Conservation (phyloP, 176 grass and related monocot genomes). For the Aegilops longissima region DNA sequence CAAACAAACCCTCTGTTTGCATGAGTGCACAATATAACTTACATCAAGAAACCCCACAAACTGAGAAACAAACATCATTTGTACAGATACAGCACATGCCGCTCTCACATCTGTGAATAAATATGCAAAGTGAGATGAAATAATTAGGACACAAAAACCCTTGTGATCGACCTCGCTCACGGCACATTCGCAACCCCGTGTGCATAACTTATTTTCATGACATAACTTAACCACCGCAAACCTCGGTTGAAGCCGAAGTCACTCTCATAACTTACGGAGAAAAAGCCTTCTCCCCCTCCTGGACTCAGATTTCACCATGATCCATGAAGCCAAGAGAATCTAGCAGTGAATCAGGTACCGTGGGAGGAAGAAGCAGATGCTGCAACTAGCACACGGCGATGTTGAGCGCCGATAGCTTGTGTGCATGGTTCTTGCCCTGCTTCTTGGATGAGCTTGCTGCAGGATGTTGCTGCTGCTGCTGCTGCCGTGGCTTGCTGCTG, state of each 20-base stretch:
- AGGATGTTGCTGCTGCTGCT: neutral
- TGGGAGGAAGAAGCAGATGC: neutral
- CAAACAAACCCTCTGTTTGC: conserved; percentile 20
- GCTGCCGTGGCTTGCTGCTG: conserved; percentile 27
- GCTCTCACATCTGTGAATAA: conserved; percentile 27
- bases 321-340: neutral
- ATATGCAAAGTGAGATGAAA: conserved; percentile 24
- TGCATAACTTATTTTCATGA: conserved; percentile 2
- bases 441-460: conserved; percentile 28
- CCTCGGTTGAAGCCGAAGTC: conserved; percentile 18
- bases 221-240: conserved; percentile 40
- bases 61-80: conserved; percentile 21
- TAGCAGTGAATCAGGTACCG: neutral
- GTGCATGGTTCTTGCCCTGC: conserved; percentile 48
- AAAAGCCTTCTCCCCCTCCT: neutral
- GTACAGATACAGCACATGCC: conserved; percentile 16
- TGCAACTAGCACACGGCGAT: conserved; percentile 66
- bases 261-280: conserved; percentile 39
- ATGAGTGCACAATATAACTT: conserved; percentile 13
- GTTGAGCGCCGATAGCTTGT: conserved; percentile 62
- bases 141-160: conserved; percentile 28
- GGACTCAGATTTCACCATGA: neutral
- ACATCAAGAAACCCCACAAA: conserved; percentile 29
- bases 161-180: conserved; percentile 20
- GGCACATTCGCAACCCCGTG: conserved; percentile 11